Conservation (phyloP, 2,329 filamentous ascomycete species). For the Pseudopithomyces maydicus region DNA sequence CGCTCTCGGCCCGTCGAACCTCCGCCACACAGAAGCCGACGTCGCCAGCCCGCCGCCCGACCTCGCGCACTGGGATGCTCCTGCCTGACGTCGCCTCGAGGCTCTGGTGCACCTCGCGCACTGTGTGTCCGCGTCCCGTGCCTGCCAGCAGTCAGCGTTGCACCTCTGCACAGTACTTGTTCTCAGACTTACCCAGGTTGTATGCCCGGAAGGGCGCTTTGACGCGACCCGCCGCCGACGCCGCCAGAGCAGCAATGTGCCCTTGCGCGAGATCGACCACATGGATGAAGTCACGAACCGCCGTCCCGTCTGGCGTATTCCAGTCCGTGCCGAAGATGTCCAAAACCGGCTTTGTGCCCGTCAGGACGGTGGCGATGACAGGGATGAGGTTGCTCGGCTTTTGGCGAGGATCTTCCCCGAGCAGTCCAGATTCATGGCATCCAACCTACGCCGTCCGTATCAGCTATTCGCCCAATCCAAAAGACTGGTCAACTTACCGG, state of each 20-base stretch:
- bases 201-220: constrained; percentile 45
- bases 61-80: constrained; percentile 43
- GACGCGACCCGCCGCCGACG: constrained; percentile 37
- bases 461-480: constrained; percentile 9
- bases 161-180: neutral
- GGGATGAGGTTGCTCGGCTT: constrained; percentile 69
- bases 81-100: constrained; percentile 44
- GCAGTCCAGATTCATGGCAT: constrained; percentile 66
- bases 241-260: constrained; percentile 64
- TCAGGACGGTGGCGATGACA: constrained; percentile 66
- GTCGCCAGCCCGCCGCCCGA: constrained; percentile 47
- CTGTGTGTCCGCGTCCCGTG: constrained; percentile 49
- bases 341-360: constrained; percentile 58
- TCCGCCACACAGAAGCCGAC: constrained; percentile 50
- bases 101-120: constrained; percentile 49
- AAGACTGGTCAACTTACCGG: constrained; percentile 47
- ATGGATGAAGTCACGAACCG: constrained; percentile 71
- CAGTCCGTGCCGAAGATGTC: constrained; percentile 69
- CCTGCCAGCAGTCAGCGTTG: constrained; percentile 31
- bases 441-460: constrained; percentile 51
- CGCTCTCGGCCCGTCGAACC: constrained; percentile 43
- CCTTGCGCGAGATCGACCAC: constrained; percentile 68
- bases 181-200: constrained; percentile 42
- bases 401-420: constrained; percentile 67
- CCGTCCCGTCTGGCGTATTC: constrained; percentile 68